Evolutionary conservation across 306 rosid species (phyloP).

Genomic region (Dryas octopetala): DNA sequence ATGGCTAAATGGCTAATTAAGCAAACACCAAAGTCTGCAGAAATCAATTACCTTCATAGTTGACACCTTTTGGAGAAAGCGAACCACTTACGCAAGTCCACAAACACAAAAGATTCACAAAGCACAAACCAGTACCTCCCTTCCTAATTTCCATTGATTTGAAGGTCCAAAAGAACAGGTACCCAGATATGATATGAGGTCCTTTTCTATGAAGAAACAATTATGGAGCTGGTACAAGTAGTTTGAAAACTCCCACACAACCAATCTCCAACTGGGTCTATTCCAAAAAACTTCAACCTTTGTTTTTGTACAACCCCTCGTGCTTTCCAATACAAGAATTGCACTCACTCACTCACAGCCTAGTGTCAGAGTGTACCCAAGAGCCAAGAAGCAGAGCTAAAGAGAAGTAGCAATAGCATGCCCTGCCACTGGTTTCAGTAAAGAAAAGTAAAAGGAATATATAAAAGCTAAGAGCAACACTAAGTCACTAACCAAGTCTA

Average conservation of each 20-base stretch:
- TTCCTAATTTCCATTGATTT: slow-evolving; percentile 46
- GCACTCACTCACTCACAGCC: slow-evolving; percentile 44
- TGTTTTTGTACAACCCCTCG: slow-evolving; percentile 31
- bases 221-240: slow-evolving; percentile 37
- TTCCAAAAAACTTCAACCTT: slow-evolving; percentile 6
- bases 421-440: slow-evolving; percentile 45
- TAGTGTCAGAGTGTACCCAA: slow-evolving; percentile 41
- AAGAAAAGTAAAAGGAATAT: slow-evolving; percentile 45
- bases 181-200: slow-evolving; percentile 33
- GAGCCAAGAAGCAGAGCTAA: slow-evolving; percentile 34
- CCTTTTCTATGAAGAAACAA: slow-evolving; percentile 19
- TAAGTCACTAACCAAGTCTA: slow-evolving; percentile 38
- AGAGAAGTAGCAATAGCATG: slow-evolving; percentile 42
- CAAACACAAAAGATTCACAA: slow-evolving; percentile 44
- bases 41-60: slow-evolving; percentile 73
- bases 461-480: slow-evolving; percentile 40
- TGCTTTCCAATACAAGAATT: slow-evolving; percentile 30
- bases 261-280: slow-evolving; percentile 40
- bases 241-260: slow-evolving; percentile 42
- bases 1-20: neutral
- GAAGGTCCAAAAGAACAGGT: slow-evolving; percentile 14
- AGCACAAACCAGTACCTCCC: slow-evolving; percentile 32
- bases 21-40: slow-evolving; percentile 6
- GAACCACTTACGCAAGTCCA: slow-evolving; percentile 47
- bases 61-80: slow-evolving; percentile 84